These are phyloP conservation scores for Allium sativum DNA, from an alignment of 106 monocot species.

Conservation along the genomic window DNA sequence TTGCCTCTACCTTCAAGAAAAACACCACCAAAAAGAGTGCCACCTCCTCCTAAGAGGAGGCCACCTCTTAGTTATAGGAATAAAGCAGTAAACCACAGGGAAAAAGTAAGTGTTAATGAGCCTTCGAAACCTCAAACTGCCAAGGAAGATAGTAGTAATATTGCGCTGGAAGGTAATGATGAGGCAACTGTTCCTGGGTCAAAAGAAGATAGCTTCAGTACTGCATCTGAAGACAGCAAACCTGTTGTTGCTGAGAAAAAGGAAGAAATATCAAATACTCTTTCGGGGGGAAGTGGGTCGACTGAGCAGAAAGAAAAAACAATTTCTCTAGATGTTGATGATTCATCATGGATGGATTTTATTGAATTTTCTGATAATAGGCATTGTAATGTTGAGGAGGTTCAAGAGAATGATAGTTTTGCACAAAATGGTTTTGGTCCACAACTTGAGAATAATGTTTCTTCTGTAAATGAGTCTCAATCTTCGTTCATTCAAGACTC, in stretches of 20 bases:
- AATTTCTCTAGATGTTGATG: conserved; percentile 1
- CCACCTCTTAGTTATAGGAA: conserved; percentile 14
- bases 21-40: conserved; percentile 12
- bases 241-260: too few relatives aligned
- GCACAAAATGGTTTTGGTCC: too few relatives aligned
- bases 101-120: conserved; percentile 1
- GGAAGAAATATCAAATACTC: too few relatives aligned
- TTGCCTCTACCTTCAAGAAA: conserved; percentile 73
- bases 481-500: conserved; percentile 18
- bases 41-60: conserved; percentile 15
- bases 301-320: not conserved
- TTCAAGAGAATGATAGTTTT: conserved; percentile 11
- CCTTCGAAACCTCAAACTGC: not conserved
- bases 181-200: conserved; percentile 4
- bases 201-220: not conserved
- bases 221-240: too few relatives aligned
- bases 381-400: conserved; percentile 15
- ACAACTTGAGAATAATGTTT: conserved; percentile 4
- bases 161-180: conserved; percentile 10
- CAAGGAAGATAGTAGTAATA: conserved; percentile 1
- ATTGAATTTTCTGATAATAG: conserved; percentile 13
- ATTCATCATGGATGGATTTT: conserved; percentile 48
- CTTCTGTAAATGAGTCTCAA: conserved; percentile 8
- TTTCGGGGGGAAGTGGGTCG: too few relatives aligned
- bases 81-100: conserved; percentile 2